Conservation (phyloP, 176 grass and related monocot genomes). For the maize (Zea mays) region DNA sequence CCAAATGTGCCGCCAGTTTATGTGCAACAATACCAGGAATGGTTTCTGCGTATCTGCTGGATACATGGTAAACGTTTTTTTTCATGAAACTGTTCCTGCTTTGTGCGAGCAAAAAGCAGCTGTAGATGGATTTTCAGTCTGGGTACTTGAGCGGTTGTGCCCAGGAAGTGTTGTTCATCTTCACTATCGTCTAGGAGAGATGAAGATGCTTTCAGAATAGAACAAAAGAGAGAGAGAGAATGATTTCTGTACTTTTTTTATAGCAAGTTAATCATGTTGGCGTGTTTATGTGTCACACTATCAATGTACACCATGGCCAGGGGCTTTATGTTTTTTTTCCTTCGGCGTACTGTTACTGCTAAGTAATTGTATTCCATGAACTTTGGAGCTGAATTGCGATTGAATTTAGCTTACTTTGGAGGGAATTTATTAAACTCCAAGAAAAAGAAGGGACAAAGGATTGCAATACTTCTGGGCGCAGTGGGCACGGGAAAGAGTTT, state of each 20-base stretch:
- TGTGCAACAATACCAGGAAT: conserved; percentile 16
- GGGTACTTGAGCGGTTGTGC: not conserved
- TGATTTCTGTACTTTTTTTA: conserved; percentile 2
- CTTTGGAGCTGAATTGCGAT: not conserved
- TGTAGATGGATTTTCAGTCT: conserved; percentile 13
- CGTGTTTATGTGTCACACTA: conserved; percentile 14
- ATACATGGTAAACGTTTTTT: conserved; percentile 22
- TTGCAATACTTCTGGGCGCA: too few relatives aligned
- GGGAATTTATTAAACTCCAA: too few relatives aligned
- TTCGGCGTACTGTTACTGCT: not conserved
- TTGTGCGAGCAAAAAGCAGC: conserved; percentile 23
- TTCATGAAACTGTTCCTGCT: conserved; percentile 21
- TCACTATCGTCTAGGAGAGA: conserved; percentile 13
- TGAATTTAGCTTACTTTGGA: too few relatives aligned
- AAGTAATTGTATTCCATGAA: not conserved
- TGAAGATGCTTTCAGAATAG: conserved; percentile 24
- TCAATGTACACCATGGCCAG: not conserved
- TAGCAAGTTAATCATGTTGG: conserved; percentile 27
- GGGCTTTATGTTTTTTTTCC: not conserved
- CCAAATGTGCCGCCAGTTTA: not conserved
- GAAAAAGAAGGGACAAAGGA: too few relatives aligned
- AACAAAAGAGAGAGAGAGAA: not conserved
- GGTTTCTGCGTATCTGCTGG: conserved; percentile 18
- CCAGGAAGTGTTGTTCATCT: not conserved
- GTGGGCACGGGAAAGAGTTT: too few relatives aligned